Conservation (phyloP, 305 asterid species). For the Solanum hybrid region DNA sequence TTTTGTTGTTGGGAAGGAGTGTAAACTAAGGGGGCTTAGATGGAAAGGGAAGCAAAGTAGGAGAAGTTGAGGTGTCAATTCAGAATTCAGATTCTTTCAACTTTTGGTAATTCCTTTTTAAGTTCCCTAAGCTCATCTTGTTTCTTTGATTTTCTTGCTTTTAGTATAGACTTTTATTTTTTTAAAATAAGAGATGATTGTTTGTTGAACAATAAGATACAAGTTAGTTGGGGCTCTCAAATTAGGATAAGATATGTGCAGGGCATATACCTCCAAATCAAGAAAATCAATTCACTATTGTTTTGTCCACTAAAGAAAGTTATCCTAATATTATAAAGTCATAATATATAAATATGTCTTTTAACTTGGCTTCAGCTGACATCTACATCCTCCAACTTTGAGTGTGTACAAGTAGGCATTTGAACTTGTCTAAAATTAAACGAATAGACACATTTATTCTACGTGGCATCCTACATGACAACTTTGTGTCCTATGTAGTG, state of each 20-base stretch:
- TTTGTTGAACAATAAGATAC: constrained; percentile 31
- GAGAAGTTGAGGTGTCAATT: constrained; percentile 21
- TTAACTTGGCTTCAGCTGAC: no score
- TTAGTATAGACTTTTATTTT: constrained; percentile 4
- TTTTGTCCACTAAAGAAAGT: background rate
- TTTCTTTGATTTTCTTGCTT: constrained; percentile 17
- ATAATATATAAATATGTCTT: rapidly evolving
- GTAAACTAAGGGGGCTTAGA: constrained; percentile 27
- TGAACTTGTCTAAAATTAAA: no score
- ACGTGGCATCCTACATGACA: rapidly evolving
- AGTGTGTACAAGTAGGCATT: no score
- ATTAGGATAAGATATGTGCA: constrained; percentile 4
- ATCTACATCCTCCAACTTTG: no score
- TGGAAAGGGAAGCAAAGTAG: constrained; percentile 38
- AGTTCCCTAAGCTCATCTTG: constrained; percentile 8
- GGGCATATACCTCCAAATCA: constrained; percentile 3
- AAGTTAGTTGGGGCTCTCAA: constrained; percentile 21
- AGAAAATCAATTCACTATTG: background rate
- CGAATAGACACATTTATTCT: rapidly evolving
- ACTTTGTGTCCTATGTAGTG: rapidly evolving
- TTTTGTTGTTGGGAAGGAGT: constrained; percentile 6
- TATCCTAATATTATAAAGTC: background rate
- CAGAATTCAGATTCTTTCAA: constrained; percentile 6
- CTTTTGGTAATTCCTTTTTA: background rate
- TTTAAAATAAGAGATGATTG: constrained; percentile 1